A percentile compares a stretch with the other conserved stretches of the same genome.
Evolutionary conservation across 768 basidiomycete species (phyloP).

Genomic region (Psilocybe cyanescens): DNA sequence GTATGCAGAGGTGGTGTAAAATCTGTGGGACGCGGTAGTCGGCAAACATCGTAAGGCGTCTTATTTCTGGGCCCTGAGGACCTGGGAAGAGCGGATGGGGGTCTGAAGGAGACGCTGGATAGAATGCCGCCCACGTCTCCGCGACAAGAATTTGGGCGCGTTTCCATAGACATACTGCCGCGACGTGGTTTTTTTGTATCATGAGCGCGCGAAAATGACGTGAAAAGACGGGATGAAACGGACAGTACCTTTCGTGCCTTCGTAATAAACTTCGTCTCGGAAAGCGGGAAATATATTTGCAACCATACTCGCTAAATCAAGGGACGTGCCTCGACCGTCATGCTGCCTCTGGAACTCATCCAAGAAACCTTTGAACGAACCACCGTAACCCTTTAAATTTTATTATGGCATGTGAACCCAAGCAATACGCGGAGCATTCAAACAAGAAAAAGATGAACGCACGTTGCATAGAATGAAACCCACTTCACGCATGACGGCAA

Average conservation of each 20-base stretch:
- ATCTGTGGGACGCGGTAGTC: slow-evolving; percentile 94
- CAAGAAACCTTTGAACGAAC: slow-evolving; percentile 72
- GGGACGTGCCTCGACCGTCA: slow-evolving; percentile 61
- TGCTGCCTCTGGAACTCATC: slow-evolving; percentile 59
- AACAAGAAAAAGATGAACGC: slow-evolving; percentile 26
- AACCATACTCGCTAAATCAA: slow-evolving; percentile 76
- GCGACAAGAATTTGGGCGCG: slow-evolving; percentile 91
- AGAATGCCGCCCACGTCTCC: slow-evolving; percentile 92
- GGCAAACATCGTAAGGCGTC: slow-evolving; percentile 89
- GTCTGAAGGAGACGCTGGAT: slow-evolving; percentile 49
- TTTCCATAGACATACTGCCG: slow-evolving; percentile 82
- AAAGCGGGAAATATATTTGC: slow-evolving; percentile 74
- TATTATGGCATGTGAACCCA: not conserved
- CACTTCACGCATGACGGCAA: slow-evolving; percentile 78
- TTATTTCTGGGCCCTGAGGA: slow-evolving; percentile 57
- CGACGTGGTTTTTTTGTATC: not conserved
- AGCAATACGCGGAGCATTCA: not conserved
- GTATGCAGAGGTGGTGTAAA: slow-evolving; percentile 78
- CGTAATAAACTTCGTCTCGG: slow-evolving; percentile 65
- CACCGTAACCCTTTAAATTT: slow-evolving; percentile 57
- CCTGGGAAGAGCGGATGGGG: slow-evolving; percentile 79
- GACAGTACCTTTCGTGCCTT: slow-evolving; percentile 60
- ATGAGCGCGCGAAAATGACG: not conserved
- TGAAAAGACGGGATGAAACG: not conserved
- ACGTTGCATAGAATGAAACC: slow-evolving; percentile 75